Percentiles rank a stretch among this genome's conserved stretches.
phyloP scores from a whole-genome alignment of 78 protist genomes.

The Dictyostelium citrinum region DNA sequence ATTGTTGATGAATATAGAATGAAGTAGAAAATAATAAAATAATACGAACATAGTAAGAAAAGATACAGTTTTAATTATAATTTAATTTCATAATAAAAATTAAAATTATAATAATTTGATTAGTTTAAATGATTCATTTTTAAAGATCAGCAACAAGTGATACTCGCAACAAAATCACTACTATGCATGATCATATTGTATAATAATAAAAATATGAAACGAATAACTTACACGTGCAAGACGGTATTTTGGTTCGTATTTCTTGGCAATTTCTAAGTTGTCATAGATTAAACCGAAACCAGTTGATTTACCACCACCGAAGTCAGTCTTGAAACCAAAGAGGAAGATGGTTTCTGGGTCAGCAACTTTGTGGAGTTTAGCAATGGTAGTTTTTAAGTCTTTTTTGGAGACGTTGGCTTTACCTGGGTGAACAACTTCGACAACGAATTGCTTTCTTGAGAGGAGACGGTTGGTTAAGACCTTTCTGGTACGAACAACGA shows the following conservation, averaged over 20 bases:
- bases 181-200: background rate
- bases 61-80: background rate
- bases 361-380: conserved; percentile 92
- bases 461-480: conserved; percentile 98
- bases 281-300: conserved; percentile 99
- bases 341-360: conserved; percentile 86
- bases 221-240: conserved; percentile 84
- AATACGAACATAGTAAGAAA: background rate
- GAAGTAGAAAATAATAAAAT: background rate
- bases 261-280: conserved; percentile 86
- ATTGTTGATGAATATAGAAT: background rate
- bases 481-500: conserved; percentile 96
- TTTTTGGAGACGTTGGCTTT: conserved; percentile 90
- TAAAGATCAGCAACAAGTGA: background rate
- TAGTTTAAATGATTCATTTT: background rate
- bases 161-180: background rate
- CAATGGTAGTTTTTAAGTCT: conserved; percentile 90
- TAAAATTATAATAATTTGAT: background rate
- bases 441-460: conserved; percentile 97
- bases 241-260: conserved; percentile 95
- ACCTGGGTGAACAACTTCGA: conserved; percentile 96
- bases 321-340: conserved; percentile 95
- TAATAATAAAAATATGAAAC: background rate
- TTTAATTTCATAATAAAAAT: background rate
- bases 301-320: conserved; percentile 98